These are phyloP conservation scores for Dujonia santamariae DNA, from an alignment of 1,139 yeast species.

Conservation along the genomic window DNA sequence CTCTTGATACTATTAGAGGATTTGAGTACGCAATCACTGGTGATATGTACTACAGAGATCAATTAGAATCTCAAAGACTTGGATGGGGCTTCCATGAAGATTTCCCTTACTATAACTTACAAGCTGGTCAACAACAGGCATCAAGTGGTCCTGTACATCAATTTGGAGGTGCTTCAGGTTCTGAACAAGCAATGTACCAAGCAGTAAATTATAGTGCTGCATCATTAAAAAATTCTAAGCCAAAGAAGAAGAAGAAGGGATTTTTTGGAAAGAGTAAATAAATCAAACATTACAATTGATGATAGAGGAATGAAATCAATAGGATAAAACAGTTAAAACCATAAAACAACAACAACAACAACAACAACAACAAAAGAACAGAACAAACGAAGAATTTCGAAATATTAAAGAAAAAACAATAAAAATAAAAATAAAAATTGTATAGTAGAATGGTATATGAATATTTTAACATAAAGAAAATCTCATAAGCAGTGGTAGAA, in stretches of 20 bases:
- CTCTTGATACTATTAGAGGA: slow-evolving; percentile 87
- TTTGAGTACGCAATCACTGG: slow-evolving; percentile 95
- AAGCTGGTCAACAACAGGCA: slow-evolving; percentile 8
- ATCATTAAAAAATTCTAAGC: slow-evolving; percentile 34
- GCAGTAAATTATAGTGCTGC: slow-evolving; percentile 50
- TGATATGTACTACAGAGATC: slow-evolving; percentile 71
- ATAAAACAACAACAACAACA: too few relatives aligned
- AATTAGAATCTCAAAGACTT: slow-evolving; percentile 68
- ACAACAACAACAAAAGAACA: too few relatives aligned
- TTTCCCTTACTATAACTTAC: slow-evolving; percentile 36
- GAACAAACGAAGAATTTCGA: too few relatives aligned
- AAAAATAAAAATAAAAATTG: too few relatives aligned
- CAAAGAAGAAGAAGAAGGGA: slow-evolving; percentile 59
- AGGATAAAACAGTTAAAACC: too few relatives aligned
- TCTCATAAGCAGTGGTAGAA: too few relatives aligned
- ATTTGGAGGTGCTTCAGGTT: slow-evolving; percentile 30
- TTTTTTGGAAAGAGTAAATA: slow-evolving; percentile 64
- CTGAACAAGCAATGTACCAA: slow-evolving; percentile 65
- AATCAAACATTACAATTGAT: too few relatives aligned
- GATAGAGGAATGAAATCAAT: too few relatives aligned
- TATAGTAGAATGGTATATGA: too few relatives aligned
- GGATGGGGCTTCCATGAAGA: slow-evolving; percentile 73
- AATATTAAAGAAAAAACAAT: too few relatives aligned
- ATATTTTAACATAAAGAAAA: too few relatives aligned
- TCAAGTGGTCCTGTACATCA: slow-evolving; percentile 6